These are phyloP conservation scores for Ophiobolus disseminans DNA, from an alignment of 2,329 filamentous ascomycete species.

Conservation along the genomic window DNA sequence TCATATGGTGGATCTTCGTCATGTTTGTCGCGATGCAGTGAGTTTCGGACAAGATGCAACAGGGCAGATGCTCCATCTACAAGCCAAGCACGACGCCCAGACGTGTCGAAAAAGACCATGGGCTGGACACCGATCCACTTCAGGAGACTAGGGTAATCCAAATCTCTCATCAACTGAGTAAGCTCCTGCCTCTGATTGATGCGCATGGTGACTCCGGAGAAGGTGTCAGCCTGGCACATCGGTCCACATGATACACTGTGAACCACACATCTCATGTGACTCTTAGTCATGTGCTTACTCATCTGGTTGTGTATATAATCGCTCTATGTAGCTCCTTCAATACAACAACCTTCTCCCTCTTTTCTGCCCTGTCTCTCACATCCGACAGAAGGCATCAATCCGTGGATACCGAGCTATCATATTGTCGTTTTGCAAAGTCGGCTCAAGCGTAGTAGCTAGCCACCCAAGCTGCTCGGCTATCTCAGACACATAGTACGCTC, in stretches of 20 bases:
- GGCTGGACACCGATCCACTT: constrained; percentile 2
- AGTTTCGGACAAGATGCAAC: constrained; percentile 39
- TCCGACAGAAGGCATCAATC: neutral
- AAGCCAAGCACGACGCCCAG: constrained; percentile 43
- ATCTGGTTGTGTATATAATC: too few relatives aligned
- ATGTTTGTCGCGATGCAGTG: constrained; percentile 1
- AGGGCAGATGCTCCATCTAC: constrained; percentile 48
- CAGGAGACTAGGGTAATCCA: constrained; percentile 5
- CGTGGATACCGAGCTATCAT: neutral
- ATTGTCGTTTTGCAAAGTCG: neutral
- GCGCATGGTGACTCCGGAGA: constrained; percentile 1
- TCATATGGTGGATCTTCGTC: constrained; percentile 2
- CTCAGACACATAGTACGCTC: constrained; percentile 1
- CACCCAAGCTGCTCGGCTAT: constrained; percentile 5
- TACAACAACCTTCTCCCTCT: too few relatives aligned
- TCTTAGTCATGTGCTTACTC: too few relatives aligned
- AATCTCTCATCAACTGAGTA: constrained; percentile 1
- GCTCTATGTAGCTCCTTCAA: too few relatives aligned
- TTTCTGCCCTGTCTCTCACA: too few relatives aligned
- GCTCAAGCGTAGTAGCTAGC: neutral
- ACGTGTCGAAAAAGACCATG: constrained; percentile 30
- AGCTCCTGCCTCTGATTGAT: constrained; percentile 4
- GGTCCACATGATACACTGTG: too few relatives aligned
- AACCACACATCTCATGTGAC: too few relatives aligned
- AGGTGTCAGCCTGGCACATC: too few relatives aligned